Percentiles rank a stretch among this genome's conserved stretches.
These are phyloP conservation scores for Pichia scutulata DNA, from an alignment of 805 yeast genomes.

Conservation along the genomic window DNA sequence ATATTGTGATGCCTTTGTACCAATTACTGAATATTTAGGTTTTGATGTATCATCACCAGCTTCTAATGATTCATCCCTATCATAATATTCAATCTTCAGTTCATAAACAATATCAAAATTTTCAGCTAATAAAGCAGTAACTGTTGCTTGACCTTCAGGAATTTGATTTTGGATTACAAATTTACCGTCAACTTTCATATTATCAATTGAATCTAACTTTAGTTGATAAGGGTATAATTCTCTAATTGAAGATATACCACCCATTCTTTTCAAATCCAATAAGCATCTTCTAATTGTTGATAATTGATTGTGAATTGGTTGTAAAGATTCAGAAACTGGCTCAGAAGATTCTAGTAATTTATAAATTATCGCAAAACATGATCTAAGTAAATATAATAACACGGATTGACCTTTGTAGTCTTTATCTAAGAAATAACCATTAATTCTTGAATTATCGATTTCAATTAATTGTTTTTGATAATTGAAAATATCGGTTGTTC, in stretches of 20 bases:
- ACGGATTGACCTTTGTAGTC: constrained; percentile 50
- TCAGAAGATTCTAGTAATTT: constrained; percentile 85
- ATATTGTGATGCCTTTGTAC: constrained; percentile 30
- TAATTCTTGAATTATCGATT: constrained; percentile 65
- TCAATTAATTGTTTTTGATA: constrained; percentile 68
- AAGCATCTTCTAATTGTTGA: constrained; percentile 87
- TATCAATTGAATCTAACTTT: constrained; percentile 86
- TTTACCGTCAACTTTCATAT: constrained; percentile 82
- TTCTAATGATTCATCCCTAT: constrained; percentile 34
- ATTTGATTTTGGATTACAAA: constrained; percentile 80
- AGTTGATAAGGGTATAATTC: constrained; percentile 95
- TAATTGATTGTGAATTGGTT: constrained; percentile 88
- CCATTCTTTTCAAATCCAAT: constrained; percentile 83
- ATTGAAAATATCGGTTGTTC: constrained; percentile 87
- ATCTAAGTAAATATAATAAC: constrained; percentile 69
- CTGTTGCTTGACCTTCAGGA: constrained; percentile 98
- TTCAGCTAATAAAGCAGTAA: constrained; percentile 83
- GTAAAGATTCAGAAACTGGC: constrained; percentile 91
- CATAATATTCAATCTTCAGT: constrained; percentile 77
- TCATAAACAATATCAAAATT: constrained; percentile 93
- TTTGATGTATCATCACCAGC: constrained; percentile 22
- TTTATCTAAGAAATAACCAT: constrained; percentile 43
- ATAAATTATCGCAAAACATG: constrained; percentile 87
- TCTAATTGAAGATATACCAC: constrained; percentile 79
- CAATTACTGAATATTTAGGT: constrained; percentile 26